Evolutionary conservation across 768 basidiomycete species (phyloP), one percentile per base, ranked within the genome.

Genomic region (Naematelia aurantialba): DNA sequence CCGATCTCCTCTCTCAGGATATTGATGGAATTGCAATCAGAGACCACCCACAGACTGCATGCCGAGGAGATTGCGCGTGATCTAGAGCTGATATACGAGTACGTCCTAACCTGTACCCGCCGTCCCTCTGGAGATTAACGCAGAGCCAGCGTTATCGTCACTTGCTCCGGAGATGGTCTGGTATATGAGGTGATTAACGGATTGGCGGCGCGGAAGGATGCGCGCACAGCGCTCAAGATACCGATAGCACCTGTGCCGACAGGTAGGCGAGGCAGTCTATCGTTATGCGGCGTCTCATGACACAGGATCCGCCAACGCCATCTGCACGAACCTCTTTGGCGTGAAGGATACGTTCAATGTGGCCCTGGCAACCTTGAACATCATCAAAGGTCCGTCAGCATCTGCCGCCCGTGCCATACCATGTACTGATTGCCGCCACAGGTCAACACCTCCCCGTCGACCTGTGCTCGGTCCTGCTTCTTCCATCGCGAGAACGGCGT

Each of bases 151-250:
- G 73, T 73, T 24, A 70, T 78, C 2, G 74, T 72, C 0, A 62
- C 69, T 0, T 70, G 72, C 1, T 76, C 75, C 0, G 78, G 78
- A 4, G 78, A 79, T 55, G 78, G 78, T 5, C 52, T 76, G 30
- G 68, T 76, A 5, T 74, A 78, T 56, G 78, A 79, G 46, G 61
- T 77, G 1, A 45, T 77, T 45, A 77, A 78, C 52, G 78, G 78
- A 10, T 57, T 79, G 17, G 76, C 77, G 1, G 50, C 49, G 1
- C 60, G 77, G 27, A 22, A 59, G 3, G 75, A 79, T 60, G 78
- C 75, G 13, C 54, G 54, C 21, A 64, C 68, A 39, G 76, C 75
- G 3, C 55, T 79, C 13, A 56, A 65, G 17, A 74, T 70, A 39
- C 76, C 76, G 1, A 59, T 79, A 3, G 72, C 67, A 2, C 73